phyloP scores from a whole-genome alignment of 2,329 filamentous ascomycete species.

The Calcarisporium arbuscula region DNA sequence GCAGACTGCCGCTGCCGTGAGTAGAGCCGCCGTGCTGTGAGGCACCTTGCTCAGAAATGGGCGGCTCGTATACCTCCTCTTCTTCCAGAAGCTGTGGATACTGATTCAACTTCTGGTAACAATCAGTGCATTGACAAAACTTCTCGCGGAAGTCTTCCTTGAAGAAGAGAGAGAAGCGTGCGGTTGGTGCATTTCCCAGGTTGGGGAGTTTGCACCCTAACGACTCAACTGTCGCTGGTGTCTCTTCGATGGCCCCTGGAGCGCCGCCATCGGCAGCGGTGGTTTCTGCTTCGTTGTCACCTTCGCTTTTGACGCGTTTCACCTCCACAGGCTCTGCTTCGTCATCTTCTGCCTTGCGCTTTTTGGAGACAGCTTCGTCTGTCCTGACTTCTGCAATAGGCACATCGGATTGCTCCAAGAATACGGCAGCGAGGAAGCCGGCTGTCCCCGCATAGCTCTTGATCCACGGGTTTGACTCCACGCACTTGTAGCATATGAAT shows the following conservation, averaged over 20 bases:
- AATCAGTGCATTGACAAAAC: slow-evolving; percentile 76
- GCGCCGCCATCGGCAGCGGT: slow-evolving; percentile 2
- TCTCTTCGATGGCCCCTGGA: not conserved
- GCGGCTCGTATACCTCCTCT: slow-evolving; percentile 90
- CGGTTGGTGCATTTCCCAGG: slow-evolving; percentile 49
- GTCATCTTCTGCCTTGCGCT: slow-evolving; percentile 60
- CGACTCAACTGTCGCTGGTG: too few relatives aligned
- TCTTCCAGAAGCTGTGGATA: slow-evolving; percentile 85
- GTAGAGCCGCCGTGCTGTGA: slow-evolving; percentile 51
- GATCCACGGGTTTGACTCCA: slow-evolving; percentile 84
- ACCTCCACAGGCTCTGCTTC: slow-evolving; percentile 25
- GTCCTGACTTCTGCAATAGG: slow-evolving; percentile 2
- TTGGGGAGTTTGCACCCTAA: slow-evolving; percentile 52
- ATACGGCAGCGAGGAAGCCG: slow-evolving; percentile 74
- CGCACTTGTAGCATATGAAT: slow-evolving; percentile 91
- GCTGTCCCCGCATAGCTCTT: slow-evolving; percentile 74
- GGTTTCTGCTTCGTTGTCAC: slow-evolving; percentile 9
- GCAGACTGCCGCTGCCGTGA: slow-evolving; percentile 71
- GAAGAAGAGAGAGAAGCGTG: slow-evolving; percentile 75
- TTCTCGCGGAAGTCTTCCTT: slow-evolving; percentile 70
- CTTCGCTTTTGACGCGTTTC: slow-evolving; percentile 49
- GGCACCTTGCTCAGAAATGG: slow-evolving; percentile 62
- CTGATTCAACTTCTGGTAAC: slow-evolving; percentile 64
- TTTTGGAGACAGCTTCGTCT: slow-evolving; percentile 37
- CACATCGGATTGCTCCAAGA: slow-evolving; percentile 25